Conservation (phyloP, 805 yeast genomes). For the Yamadazyma phyllophila region DNA sequence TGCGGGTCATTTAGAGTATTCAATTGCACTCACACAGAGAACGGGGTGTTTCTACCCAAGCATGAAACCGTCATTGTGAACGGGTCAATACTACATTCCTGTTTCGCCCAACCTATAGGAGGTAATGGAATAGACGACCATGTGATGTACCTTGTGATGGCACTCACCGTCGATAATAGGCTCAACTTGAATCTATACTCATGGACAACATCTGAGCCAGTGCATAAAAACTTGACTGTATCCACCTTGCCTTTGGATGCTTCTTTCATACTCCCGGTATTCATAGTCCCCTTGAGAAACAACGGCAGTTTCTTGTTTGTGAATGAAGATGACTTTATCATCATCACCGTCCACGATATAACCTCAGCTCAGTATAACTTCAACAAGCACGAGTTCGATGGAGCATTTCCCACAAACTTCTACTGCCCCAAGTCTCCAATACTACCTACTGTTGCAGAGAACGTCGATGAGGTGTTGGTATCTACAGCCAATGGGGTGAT, state of each 20-base stretch:
- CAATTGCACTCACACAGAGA: slow-evolving; percentile 31
- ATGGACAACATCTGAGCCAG: slow-evolving; percentile 39
- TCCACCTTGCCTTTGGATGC: slow-evolving; percentile 40
- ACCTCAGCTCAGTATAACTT: slow-evolving; percentile 47
- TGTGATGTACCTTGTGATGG: slow-evolving; percentile 32
- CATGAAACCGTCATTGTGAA: slow-evolving; percentile 40
- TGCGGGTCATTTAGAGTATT: slow-evolving; percentile 37
- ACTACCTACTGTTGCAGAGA: slow-evolving; percentile 4
- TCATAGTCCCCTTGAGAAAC: slow-evolving; percentile 38
- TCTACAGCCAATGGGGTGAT: slow-evolving; percentile 36
- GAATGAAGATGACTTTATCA: slow-evolving; percentile 27
- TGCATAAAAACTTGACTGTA: slow-evolving; percentile 29
- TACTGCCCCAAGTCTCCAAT: slow-evolving; percentile 27
- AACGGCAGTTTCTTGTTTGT: slow-evolving; percentile 40
- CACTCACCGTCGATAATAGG: slow-evolving; percentile 37
- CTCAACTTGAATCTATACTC: slow-evolving; percentile 36
- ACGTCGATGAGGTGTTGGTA: slow-evolving; percentile 27
- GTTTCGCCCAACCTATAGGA: slow-evolving; percentile 40
- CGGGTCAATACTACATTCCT: slow-evolving; percentile 41
- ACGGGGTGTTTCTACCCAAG: slow-evolving; percentile 37
- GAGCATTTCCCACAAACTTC: slow-evolving; percentile 42
- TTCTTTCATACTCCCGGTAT: slow-evolving; percentile 41
- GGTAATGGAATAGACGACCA: slow-evolving; percentile 24
- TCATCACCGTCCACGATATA: slow-evolving; percentile 44
- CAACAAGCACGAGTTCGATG: slow-evolving; percentile 16